phyloP scores from a whole-genome alignment of 2,329 filamentous ascomycete genomes.

The Aureobasidium sp. region DNA sequence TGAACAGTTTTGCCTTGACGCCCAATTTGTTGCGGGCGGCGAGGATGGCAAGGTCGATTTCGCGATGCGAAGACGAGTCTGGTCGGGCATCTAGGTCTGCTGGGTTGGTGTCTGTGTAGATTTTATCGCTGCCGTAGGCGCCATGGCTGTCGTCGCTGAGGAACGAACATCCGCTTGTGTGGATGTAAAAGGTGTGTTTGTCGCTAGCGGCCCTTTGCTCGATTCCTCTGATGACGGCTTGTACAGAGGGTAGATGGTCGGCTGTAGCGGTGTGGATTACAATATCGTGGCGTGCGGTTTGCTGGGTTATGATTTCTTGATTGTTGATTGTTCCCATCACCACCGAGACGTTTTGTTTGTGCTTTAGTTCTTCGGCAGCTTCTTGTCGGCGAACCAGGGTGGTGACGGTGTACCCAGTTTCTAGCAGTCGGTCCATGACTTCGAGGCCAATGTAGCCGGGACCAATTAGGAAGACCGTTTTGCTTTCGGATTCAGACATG shows the following conservation, averaged over 20 bases:
- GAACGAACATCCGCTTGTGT: slow-evolving; percentile 41
- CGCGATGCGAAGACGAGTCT: slow-evolving; percentile 38
- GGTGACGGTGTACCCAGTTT: slow-evolving; percentile 38
- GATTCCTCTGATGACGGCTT: slow-evolving; percentile 41
- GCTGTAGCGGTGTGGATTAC: slow-evolving; percentile 45
- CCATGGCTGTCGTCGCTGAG: slow-evolving; percentile 35
- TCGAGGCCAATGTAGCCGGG: slow-evolving; percentile 45
- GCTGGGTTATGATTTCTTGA: slow-evolving; percentile 33
- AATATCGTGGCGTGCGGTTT: slow-evolving; percentile 35
- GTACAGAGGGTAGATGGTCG: slow-evolving; percentile 40
- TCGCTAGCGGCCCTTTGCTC: slow-evolving; percentile 32
- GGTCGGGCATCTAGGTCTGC: slow-evolving; percentile 37
- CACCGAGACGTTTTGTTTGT: slow-evolving; percentile 30
- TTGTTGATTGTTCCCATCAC: slow-evolving; percentile 39
- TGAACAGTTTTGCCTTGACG: slow-evolving; percentile 38
- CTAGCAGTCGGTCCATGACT: slow-evolving; percentile 39
- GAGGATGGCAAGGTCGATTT: slow-evolving; percentile 41
- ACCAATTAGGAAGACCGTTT: slow-evolving; percentile 39
- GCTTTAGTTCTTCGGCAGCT: slow-evolving; percentile 31
- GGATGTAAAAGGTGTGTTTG: slow-evolving; percentile 41
- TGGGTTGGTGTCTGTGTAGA: slow-evolving; percentile 39
- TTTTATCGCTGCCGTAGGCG: slow-evolving; percentile 30
- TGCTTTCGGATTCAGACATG: slow-evolving; percentile 6
- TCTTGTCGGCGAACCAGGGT: slow-evolving; percentile 36
- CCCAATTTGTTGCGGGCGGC: slow-evolving; percentile 31